Evolutionary conservation across 345 rosid genomes (phyloP).

Genomic region (Sisymbrium irio): DNA sequence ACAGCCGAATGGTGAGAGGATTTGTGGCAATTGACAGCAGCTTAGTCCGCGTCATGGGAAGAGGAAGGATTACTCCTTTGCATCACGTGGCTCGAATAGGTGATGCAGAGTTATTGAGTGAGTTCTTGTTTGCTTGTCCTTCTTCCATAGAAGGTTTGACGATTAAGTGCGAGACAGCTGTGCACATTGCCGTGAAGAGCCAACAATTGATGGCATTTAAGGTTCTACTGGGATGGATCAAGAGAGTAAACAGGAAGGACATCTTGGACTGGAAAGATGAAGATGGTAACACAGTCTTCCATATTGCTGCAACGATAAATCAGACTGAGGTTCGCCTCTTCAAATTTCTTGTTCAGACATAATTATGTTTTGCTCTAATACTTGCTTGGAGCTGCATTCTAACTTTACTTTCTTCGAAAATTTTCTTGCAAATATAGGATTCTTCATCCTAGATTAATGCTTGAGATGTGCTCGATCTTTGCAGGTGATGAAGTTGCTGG

Average conservation of each 20-base stretch:
- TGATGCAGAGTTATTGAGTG: neutral
- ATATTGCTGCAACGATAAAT: neutral
- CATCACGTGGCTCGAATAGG: conserved; percentile 24
- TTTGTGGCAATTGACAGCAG: conserved; percentile 10
- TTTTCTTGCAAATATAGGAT: too few relatives aligned
- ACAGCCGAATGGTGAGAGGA: conserved; percentile 2
- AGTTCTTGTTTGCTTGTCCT: conserved; percentile 19
- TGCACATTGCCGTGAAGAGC: conserved; percentile 11
- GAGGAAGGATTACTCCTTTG: conserved; percentile 33
- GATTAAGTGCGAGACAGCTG: conserved; percentile 17
- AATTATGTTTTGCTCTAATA: too few relatives aligned
- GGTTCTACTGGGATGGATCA: neutral
- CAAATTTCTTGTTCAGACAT: too few relatives aligned
- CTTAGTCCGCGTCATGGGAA: conserved; percentile 32
- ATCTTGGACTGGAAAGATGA: neutral
- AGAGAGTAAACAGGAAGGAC: neutral
- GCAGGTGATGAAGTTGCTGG: conserved; percentile 21
- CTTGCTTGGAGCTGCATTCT: too few relatives aligned
- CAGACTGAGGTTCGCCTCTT: neutral
- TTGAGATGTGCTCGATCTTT: too few relatives aligned
- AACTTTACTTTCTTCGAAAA: too few relatives aligned
- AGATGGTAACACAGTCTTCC: neutral
- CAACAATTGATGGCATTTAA: neutral
- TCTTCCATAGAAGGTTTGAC: conserved; percentile 37
- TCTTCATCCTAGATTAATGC: too few relatives aligned